Evolutionary conservation across 1,284 basidiomycete species (phyloP).

Genomic region (Ganoderma resinaceum): DNA sequence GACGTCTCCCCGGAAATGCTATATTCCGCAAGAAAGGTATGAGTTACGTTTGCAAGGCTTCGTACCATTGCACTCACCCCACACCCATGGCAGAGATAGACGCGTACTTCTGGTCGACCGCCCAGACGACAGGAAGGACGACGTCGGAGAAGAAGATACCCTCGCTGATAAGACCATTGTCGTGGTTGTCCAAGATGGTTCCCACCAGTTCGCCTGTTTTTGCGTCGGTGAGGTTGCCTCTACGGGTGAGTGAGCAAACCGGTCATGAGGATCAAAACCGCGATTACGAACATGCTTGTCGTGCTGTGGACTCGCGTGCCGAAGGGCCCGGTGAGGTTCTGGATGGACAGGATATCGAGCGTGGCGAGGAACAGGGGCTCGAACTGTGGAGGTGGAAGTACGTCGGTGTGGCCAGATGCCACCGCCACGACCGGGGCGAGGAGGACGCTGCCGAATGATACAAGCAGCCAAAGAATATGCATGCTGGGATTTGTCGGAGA

Average conservation of each 20-base stretch:
- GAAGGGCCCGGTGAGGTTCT: not conserved
- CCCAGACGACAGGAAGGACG: conserved; percentile 4
- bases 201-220: conserved; percentile 5
- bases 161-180: not conserved
- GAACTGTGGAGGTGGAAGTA: not conserved
- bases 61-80: not conserved
- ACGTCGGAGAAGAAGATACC: conserved; percentile 1
- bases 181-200: not conserved
- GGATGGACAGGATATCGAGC: not conserved
- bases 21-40: not conserved
- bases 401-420: not conserved
- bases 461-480: not conserved
- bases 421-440: not conserved
- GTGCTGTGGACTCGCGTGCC: conserved; percentile 1
- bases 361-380: not conserved
- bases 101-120: not conserved
- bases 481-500: not conserved
- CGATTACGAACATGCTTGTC: not conserved
- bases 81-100: conserved; percentile 1
- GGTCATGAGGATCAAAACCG: not conserved
- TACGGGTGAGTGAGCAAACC: not conserved
- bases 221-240: conserved; percentile 1
- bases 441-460: not conserved
- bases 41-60: not conserved
- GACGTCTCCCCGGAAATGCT: conserved; percentile 1